Conservation (phyloP, 495 filamentous ascomycete genomes). For the Xylona heveae region DNA sequence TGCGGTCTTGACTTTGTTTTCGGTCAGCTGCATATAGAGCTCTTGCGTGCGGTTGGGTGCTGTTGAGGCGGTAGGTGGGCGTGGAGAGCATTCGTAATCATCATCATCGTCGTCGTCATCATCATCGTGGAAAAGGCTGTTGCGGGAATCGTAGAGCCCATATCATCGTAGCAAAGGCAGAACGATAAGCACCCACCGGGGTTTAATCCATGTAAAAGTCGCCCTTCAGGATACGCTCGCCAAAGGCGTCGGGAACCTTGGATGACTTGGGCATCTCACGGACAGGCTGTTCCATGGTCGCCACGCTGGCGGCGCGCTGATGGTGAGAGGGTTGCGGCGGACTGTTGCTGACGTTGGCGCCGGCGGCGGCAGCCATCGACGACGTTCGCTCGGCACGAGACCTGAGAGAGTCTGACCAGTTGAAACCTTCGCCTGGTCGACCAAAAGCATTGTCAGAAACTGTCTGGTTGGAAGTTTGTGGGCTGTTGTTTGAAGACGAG, state of each 20-base stretch:
- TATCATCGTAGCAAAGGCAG: too few species aligned
- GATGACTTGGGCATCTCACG: slow-evolving; percentile 20
- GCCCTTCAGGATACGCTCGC: slow-evolving; percentile 89
- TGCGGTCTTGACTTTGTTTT: too few species aligned
- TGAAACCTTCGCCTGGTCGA: slow-evolving; percentile 70
- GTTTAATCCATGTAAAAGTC: slow-evolving; percentile 95
- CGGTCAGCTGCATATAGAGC: too few species aligned
- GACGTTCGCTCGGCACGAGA: slow-evolving; percentile 69
- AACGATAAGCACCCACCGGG: too few species aligned
- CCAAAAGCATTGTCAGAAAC: slow-evolving; percentile 35
- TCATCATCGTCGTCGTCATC: slow-evolving; percentile 12
- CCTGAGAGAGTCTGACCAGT: slow-evolving; percentile 87
- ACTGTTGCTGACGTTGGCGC: slow-evolving; percentile 11
- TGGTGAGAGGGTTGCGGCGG: slow-evolving; percentile 18
- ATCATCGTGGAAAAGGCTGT: too few species aligned
- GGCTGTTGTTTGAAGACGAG: slow-evolving; percentile 3
- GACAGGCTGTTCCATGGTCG: slow-evolving; percentile 18
- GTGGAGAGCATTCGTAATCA: too few species aligned
- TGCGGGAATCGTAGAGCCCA: too few species aligned
- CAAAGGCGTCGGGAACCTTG: slow-evolving; percentile 66
- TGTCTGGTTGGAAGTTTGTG: too few species aligned
- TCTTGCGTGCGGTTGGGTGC: too few species aligned
- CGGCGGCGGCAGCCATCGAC: slow-evolving; percentile 27
- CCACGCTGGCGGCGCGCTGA: slow-evolving; percentile 30
- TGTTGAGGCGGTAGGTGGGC: too few species aligned